phyloP scores from a whole-genome alignment of 805 yeast genomes.

The Zygosaccharomyces gambellarensis region DNA sequence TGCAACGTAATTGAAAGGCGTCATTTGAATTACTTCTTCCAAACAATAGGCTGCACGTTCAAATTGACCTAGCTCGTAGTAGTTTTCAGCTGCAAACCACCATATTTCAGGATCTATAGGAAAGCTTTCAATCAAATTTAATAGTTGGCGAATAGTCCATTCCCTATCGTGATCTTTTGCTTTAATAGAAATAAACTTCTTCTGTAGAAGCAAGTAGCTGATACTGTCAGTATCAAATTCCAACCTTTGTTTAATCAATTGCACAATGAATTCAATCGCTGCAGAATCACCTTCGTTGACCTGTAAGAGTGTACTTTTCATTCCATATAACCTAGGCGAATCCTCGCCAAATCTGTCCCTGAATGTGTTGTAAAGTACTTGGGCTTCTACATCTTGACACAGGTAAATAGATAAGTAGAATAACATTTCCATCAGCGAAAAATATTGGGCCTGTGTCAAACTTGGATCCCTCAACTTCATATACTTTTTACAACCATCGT shows the following conservation, averaged over 20 bases:
- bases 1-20: slow-evolving; percentile 46
- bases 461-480: slow-evolving; percentile 21
- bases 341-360: slow-evolving; percentile 61
- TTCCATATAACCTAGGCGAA: slow-evolving; percentile 29
- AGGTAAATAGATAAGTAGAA: slow-evolving; percentile 60
- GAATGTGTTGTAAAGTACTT: slow-evolving; percentile 55
- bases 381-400: slow-evolving; percentile 69
- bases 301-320: slow-evolving; percentile 29
- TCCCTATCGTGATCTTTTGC: slow-evolving; percentile 15
- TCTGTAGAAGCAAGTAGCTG: slow-evolving; percentile 28
- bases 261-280: slow-evolving; percentile 44
- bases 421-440: slow-evolving; percentile 62
- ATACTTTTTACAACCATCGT: slow-evolving; percentile 37
- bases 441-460: slow-evolving; percentile 40
- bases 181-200: slow-evolving; percentile 27
- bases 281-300: slow-evolving; percentile 24
- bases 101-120: slow-evolving; percentile 77
- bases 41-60: slow-evolving; percentile 62
- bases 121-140: slow-evolving; percentile 29
- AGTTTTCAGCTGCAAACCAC: slow-evolving; percentile 71
- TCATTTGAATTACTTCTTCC: slow-evolving; percentile 63
- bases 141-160: slow-evolving; percentile 16
- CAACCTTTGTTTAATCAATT: slow-evolving; percentile 46
- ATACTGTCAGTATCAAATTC: slow-evolving; percentile 42
- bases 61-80: slow-evolving; percentile 54